phyloP scores from a whole-genome alignment of 2,329 filamentous ascomycete species.

The Venturia carpophila region DNA sequence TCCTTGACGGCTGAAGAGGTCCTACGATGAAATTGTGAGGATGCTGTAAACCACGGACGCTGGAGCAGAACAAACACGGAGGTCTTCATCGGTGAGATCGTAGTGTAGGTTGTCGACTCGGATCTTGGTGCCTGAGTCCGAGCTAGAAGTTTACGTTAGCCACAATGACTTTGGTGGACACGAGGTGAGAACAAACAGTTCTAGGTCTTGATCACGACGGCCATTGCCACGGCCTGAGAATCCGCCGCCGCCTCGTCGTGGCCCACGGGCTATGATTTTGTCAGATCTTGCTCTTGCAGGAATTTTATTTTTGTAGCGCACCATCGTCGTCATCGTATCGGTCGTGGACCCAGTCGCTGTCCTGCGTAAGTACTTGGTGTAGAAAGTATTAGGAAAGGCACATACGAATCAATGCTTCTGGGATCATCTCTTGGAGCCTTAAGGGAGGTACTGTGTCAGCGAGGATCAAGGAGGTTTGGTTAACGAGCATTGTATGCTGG shows the following conservation, averaged over 20 bases:
- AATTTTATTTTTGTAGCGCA: constrained; percentile 18
- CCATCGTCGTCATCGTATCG: constrained; percentile 69
- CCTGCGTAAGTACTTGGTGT: constrained; percentile 20
- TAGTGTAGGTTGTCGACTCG: constrained; percentile 89
- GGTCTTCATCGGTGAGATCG: constrained; percentile 76
- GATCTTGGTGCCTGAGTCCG: constrained; percentile 57
- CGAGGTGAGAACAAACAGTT: not conserved
- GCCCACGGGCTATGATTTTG: constrained; percentile 21
- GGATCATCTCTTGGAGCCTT: constrained; percentile 43
- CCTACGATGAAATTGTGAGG: constrained; percentile 41
- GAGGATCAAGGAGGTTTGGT: constrained; percentile 9
- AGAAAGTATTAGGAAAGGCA: constrained; percentile 7
- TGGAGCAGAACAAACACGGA: constrained; percentile 51
- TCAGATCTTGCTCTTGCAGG: constrained; percentile 19
- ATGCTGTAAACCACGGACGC: constrained; percentile 11
- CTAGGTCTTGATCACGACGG: constrained; percentile 14
- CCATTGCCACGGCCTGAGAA: not conserved
- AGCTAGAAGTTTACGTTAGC: constrained; percentile 32
- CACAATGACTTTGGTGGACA: not conserved
- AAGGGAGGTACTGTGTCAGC: constrained; percentile 30
- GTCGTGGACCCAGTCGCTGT: constrained; percentile 89
- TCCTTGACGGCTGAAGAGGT: constrained; percentile 72
- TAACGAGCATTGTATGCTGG: constrained; percentile 1
- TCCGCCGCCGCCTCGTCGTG: constrained; percentile 20
- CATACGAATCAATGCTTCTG: constrained; percentile 64